Conservation (phyloP, 2,329 filamentous ascomycete genomes). For the Aspergillus terreus region DNA sequence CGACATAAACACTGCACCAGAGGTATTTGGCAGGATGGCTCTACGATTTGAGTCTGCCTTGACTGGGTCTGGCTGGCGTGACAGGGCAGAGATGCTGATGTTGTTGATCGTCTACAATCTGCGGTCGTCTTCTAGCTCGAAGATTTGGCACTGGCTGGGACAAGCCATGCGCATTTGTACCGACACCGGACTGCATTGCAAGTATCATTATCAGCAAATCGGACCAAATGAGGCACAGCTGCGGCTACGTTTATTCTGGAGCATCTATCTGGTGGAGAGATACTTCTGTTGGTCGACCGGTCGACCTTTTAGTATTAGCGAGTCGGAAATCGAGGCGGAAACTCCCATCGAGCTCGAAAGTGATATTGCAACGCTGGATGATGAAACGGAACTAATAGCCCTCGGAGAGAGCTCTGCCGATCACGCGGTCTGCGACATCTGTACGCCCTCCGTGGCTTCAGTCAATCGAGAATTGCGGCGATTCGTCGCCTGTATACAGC, state of each 20-base stretch:
- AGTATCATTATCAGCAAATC: slow-evolving; percentile 13
- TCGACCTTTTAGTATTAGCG: slow-evolving; percentile 29
- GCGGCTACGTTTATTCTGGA: slow-evolving; percentile 30
- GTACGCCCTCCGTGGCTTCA: too few species aligned
- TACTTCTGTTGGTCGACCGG: slow-evolving; percentile 26
- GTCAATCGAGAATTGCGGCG: not conserved
- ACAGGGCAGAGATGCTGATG: slow-evolving; percentile 21
- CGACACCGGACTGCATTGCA: slow-evolving; percentile 22
- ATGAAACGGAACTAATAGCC: not conserved
- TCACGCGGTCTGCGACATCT: too few species aligned
- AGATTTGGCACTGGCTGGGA: slow-evolving; percentile 24
- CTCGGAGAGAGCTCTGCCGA: too few species aligned
- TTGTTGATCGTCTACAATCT: slow-evolving; percentile 21
- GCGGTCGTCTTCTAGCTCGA: slow-evolving; percentile 18
- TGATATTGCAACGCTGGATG: not conserved
- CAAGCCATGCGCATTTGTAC: slow-evolving; percentile 24
- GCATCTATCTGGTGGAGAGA: slow-evolving; percentile 28
- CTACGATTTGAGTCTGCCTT: slow-evolving; percentile 11
- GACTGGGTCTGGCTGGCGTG: slow-evolving; percentile 8
- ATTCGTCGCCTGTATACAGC: slow-evolving; percentile 11
- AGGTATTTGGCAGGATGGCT: slow-evolving; percentile 11
- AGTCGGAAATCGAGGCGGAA: slow-evolving; percentile 30
- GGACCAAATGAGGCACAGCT: slow-evolving; percentile 11
- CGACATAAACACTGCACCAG: slow-evolving; percentile 14
- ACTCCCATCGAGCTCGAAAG: not conserved